Percentiles rank a stretch among this genome's conserved stretches.
phyloP scores from a whole-genome alignment of 192 early-diverging fungal genomes.

The Coemansia interrupta region DNA sequence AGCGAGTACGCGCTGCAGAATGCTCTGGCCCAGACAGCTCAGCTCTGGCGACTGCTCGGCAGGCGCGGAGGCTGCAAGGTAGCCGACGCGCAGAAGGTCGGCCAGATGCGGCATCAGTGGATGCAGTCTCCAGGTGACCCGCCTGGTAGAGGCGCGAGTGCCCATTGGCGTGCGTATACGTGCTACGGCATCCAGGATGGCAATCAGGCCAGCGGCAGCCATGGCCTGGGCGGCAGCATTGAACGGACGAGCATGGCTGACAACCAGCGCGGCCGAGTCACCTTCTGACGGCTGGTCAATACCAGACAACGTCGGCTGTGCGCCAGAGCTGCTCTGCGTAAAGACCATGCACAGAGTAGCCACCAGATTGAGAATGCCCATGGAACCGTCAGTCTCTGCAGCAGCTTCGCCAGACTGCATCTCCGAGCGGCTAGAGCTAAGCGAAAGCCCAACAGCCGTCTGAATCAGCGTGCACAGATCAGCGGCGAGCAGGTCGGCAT shows the following conservation, averaged over 20 bases:
- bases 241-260: constrained; percentile 13
- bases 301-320: constrained; percentile 5
- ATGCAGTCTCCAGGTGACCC: constrained; percentile 36
- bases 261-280: neutral
- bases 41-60: constrained; percentile 59
- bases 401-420: neutral
- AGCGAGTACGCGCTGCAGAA: constrained; percentile 77
- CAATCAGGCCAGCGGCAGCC: constrained; percentile 18
- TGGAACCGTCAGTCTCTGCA: neutral
- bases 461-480: constrained; percentile 30
- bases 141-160: neutral
- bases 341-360: constrained; percentile 30
- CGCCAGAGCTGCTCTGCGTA: constrained; percentile 14
- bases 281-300: neutral
- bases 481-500: neutral
- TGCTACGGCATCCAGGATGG: constrained; percentile 17
- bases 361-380: constrained; percentile 8
- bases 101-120: constrained; percentile 54
- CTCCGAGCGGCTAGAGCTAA: neutral
- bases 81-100: constrained; percentile 87
- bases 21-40: constrained; percentile 70
- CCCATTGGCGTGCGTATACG: neutral
- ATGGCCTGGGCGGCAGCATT: constrained; percentile 11
- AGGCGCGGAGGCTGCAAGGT: constrained; percentile 77
- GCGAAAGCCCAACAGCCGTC: constrained; percentile 11